phyloP scores from a whole-genome alignment of 2,329 filamentous ascomycete species.

The Pseudomassariella vexata region DNA sequence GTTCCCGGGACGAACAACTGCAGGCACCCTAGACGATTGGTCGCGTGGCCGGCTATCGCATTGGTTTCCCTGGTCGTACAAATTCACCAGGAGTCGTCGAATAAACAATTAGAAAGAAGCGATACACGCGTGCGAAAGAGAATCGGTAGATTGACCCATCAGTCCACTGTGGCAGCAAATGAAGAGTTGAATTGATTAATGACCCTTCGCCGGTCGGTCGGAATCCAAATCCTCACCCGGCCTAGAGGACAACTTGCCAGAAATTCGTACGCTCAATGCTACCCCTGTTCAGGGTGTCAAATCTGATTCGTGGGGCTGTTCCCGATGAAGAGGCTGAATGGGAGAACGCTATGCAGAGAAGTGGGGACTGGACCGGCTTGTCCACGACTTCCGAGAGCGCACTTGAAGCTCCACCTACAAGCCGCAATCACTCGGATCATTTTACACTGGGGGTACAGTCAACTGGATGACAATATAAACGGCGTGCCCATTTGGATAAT shows the following conservation, averaged over 20 bases:
- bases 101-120: not conserved
- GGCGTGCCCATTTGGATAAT: too few relatives aligned
- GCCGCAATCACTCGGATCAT: too few relatives aligned
- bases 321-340: slow-evolving; percentile 4
- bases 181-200: slow-evolving; percentile 3
- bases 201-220: not conserved
- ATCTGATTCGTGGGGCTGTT: slow-evolving; percentile 5
- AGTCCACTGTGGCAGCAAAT: slow-evolving; percentile 3
- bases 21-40: slow-evolving; percentile 16
- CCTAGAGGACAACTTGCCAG: slow-evolving; percentile 21
- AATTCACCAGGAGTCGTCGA: not conserved
- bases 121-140: slow-evolving; percentile 3
- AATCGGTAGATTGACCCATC: slow-evolving; percentile 4
- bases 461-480: too few relatives aligned
- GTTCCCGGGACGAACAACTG: slow-evolving; percentile 10
- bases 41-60: slow-evolving; percentile 14
- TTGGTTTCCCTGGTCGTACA: slow-evolving; percentile 8
- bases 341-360: too few relatives aligned
- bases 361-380: too few relatives aligned
- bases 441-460: too few relatives aligned
- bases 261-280: slow-evolving; percentile 6
- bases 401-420: too few relatives aligned
- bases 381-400: too few relatives aligned
- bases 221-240: not conserved
- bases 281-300: slow-evolving; percentile 5